These are phyloP conservation scores for Dalechampia spathulata DNA, from an alignment of 441 rosid species.

Conservation along the genomic window DNA sequence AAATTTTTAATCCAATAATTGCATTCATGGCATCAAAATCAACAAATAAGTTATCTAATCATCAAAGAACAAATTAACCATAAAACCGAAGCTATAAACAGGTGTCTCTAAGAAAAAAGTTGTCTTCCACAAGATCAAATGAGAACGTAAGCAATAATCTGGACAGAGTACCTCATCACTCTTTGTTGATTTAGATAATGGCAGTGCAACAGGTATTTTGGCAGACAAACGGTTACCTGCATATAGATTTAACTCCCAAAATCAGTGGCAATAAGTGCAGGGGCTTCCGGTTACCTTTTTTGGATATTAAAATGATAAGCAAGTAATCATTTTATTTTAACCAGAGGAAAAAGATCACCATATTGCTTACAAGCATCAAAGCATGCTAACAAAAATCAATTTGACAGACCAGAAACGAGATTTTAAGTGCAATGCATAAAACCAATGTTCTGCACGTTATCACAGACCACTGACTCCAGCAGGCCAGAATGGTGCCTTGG, in stretches of 20 bases:
- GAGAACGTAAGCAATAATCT: slow-evolving; percentile 3
- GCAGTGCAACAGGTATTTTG: slow-evolving; percentile 83
- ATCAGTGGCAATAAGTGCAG: slow-evolving; percentile 2
- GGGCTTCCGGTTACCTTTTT: not conserved
- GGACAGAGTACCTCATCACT: slow-evolving; percentile 50
- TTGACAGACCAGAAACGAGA: slow-evolving; percentile 2
- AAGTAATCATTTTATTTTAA: not conserved
- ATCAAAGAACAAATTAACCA: not conserved
- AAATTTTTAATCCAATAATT: not conserved
- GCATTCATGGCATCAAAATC: not conserved
- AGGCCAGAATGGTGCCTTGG: slow-evolving; percentile 98
- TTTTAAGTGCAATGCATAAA: slow-evolving; percentile 5
- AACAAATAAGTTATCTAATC: not conserved
- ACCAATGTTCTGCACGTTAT: slow-evolving; percentile 10
- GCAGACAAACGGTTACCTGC: slow-evolving; percentile 85
- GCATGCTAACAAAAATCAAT: not conserved
- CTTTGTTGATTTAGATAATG: slow-evolving; percentile 50
- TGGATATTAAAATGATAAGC: not conserved
- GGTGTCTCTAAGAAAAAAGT: not conserved
- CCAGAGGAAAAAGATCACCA: slow-evolving; percentile 6
- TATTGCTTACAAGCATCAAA: not conserved
- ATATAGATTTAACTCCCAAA: slow-evolving; percentile 16
- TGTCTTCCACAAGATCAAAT: slow-evolving; percentile 5
- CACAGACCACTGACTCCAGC: slow-evolving; percentile 81
- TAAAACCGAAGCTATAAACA: not conserved